A percentile compares a stretch with the other conserved stretches of the same genome.
phyloP scores from a whole-genome alignment of 805 yeast genomes.

The Lachancea thermotolerans region DNA sequence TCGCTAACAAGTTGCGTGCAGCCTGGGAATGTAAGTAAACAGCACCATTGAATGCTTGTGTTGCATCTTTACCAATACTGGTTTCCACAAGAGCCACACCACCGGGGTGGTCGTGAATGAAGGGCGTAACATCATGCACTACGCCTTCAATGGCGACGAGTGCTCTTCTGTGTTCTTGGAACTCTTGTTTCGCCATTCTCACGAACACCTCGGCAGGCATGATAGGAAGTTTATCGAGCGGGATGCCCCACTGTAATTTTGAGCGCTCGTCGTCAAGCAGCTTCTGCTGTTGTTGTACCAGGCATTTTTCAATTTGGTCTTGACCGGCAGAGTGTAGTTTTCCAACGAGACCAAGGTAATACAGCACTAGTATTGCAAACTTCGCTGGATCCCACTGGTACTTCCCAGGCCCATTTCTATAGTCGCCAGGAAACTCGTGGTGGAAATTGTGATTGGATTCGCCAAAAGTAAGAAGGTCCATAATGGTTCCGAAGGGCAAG shows the following conservation, averaged over 20 bases:
- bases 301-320: slow-evolving; percentile 59
- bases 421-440: slow-evolving; percentile 92
- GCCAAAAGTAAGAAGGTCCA: slow-evolving; percentile 69
- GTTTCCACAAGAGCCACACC: slow-evolving; percentile 73
- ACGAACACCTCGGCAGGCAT: slow-evolving; percentile 49
- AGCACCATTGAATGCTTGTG: slow-evolving; percentile 91
- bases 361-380: slow-evolving; percentile 53
- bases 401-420: slow-evolving; percentile 64
- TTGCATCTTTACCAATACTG: slow-evolving; percentile 89
- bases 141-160: slow-evolving; percentile 83
- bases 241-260: slow-evolving; percentile 88
- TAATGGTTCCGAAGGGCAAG: slow-evolving; percentile 41
- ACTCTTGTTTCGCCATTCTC: slow-evolving; percentile 32
- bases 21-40: slow-evolving; percentile 92
- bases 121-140: slow-evolving; percentile 89
- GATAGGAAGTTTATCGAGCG: slow-evolving; percentile 78
- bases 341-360: slow-evolving; percentile 51
- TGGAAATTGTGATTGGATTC: slow-evolving; percentile 92
- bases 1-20: slow-evolving; percentile 81
- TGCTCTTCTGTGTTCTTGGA: slow-evolving; percentile 42
- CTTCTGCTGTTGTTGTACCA: slow-evolving; percentile 78
- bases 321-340: slow-evolving; percentile 41
- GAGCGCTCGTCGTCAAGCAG: slow-evolving; percentile 69
- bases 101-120: slow-evolving; percentile 90
- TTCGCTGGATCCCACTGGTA: slow-evolving; percentile 85